A percentile compares a stretch with the other conserved stretches of the same genome.
Evolutionary conservation across 2,329 filamentous ascomycete species (phyloP).

Genomic region (Diplodia mutila): DNA sequence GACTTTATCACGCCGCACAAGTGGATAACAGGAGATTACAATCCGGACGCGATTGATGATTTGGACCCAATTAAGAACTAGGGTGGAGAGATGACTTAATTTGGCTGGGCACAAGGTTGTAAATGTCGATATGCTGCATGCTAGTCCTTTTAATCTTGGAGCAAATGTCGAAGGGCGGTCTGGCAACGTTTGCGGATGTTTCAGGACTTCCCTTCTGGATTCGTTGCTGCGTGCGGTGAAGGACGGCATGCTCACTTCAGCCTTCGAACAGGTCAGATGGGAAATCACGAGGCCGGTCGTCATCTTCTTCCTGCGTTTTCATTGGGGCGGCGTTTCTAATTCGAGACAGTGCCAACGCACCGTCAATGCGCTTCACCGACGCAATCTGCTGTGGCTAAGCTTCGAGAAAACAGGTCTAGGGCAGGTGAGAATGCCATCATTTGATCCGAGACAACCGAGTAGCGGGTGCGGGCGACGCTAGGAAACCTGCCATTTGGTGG

Average conservation of each 20-base stretch:
- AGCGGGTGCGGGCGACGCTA: background rate
- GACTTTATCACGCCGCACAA: constrained; percentile 25
- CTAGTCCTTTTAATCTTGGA: background rate
- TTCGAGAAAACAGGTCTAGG: background rate
- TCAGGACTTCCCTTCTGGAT: background rate
- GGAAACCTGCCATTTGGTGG: background rate
- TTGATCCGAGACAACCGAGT: constrained; percentile 14
- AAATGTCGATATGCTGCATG: background rate
- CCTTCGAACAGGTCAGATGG: background rate
- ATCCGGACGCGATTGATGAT: constrained; percentile 12
- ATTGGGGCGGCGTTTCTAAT: background rate
- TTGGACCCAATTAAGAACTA: constrained; percentile 19
- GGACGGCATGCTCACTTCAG: background rate
- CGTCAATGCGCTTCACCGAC: too few species aligned
- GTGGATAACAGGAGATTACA: constrained; percentile 11
- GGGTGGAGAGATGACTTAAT: too few species aligned
- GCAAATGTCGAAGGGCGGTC: background rate
- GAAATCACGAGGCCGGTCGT: background rate
- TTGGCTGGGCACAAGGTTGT: background rate
- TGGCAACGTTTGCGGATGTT: background rate
- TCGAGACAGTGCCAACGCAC: background rate
- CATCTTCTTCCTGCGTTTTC: background rate
- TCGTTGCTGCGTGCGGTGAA: background rate
- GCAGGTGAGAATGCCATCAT: constrained; percentile 5
- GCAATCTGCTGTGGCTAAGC: background rate